These are phyloP conservation scores for Sporothrix inflata DNA, from an alignment of 2,329 filamentous ascomycete species.

Conservation along the genomic window DNA sequence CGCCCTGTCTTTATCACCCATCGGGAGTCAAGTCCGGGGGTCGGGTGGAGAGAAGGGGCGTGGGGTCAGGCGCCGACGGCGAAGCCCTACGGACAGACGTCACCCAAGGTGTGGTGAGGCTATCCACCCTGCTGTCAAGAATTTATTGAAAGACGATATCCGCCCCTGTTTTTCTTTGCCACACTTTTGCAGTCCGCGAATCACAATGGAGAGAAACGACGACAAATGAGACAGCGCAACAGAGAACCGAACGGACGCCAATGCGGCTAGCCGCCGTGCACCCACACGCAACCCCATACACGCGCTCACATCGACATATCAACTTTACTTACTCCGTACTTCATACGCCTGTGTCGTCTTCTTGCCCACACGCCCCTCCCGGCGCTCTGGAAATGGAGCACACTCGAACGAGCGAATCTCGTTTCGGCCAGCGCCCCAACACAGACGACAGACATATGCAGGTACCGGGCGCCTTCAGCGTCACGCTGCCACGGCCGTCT, in stretches of 20 bases:
- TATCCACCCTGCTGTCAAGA: neutral
- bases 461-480: slow-evolving; percentile 11
- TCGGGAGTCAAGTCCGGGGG: neutral
- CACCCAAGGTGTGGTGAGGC: neutral
- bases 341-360: neutral
- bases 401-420: neutral
- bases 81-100: neutral
- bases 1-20: neutral
- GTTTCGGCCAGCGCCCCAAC: neutral
- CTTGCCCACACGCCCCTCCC: neutral
- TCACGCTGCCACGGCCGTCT: slow-evolving; percentile 11
- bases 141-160: neutral
- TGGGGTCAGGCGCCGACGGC: neutral
- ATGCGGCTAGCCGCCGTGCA: slow-evolving; percentile 21
- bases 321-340: too few species aligned
- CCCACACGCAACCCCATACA: neutral
- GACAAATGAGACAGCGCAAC: neutral
- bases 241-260: neutral
- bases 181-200: neutral
- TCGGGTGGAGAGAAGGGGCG: neutral
- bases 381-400: slow-evolving; percentile 9
- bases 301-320: neutral
- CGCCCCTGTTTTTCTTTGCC: neutral
- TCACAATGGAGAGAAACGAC: slow-evolving; percentile 5
- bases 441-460: slow-evolving; percentile 17